Evolutionary conservation across 805 yeast genomes (phyloP).

Genomic region (Candida krabiensis): DNA sequence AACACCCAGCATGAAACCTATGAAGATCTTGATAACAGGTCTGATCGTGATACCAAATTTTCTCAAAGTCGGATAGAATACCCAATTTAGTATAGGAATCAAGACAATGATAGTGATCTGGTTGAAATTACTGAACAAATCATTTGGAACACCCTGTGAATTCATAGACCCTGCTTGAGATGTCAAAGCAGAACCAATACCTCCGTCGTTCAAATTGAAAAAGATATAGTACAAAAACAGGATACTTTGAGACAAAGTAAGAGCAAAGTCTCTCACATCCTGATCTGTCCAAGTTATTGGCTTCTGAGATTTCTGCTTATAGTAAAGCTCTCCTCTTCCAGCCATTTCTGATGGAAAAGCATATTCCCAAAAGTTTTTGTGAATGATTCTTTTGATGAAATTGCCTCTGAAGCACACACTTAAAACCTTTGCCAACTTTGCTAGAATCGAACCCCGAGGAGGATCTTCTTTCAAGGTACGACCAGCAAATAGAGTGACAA

Average conservation of each 20-base stretch:
- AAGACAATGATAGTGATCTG: conserved; percentile 53
- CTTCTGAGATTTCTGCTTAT: conserved; percentile 27
- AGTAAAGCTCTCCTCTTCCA: conserved; percentile 40
- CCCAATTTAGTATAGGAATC: conserved; percentile 49
- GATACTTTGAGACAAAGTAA: conserved; percentile 44
- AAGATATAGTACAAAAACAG: conserved; percentile 43
- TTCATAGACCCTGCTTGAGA: conserved; percentile 57
- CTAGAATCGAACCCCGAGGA: conserved; percentile 49
- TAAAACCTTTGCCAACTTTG: conserved; percentile 41
- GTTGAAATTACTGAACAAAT: conserved; percentile 54
- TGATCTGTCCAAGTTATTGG: conserved; percentile 41
- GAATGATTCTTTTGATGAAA: conserved; percentile 41
- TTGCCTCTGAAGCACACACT: conserved; percentile 42
- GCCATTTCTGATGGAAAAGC: conserved; percentile 46
- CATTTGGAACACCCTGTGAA: conserved; percentile 54
- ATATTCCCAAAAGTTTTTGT: conserved; percentile 47
- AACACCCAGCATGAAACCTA: conserved; percentile 50
- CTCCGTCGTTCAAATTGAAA: conserved; percentile 44
- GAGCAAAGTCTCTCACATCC: conserved; percentile 46
- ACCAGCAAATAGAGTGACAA: conserved; percentile 40
- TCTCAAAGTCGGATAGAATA: conserved; percentile 48
- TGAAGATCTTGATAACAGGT: conserved; percentile 44
- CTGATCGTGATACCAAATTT: conserved; percentile 41
- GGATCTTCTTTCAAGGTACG: conserved; percentile 34
- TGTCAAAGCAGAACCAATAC: conserved; percentile 47